Evolutionary conservation across 2,329 filamentous ascomycete species (phyloP).

Genomic region (Cladophialophora chaetospira): DNA sequence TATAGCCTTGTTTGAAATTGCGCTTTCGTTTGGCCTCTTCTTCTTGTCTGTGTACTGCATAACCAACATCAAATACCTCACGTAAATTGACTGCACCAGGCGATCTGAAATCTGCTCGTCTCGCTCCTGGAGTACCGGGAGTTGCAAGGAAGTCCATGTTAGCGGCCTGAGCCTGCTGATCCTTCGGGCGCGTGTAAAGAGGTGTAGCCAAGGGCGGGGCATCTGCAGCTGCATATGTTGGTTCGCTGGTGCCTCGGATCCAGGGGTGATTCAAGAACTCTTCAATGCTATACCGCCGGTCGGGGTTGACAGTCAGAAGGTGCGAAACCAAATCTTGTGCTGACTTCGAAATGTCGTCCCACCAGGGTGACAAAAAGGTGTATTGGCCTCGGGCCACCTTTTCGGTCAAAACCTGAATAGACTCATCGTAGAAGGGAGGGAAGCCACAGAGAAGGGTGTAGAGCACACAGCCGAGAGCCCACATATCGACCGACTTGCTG

Average conservation of each 20-base stretch:
- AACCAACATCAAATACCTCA: slow-evolving; percentile 97
- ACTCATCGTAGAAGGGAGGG: slow-evolving; percentile 95
- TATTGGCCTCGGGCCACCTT: slow-evolving; percentile 97
- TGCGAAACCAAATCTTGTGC: slow-evolving; percentile 94
- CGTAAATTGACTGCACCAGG: slow-evolving; percentile 92
- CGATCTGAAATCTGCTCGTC: slow-evolving; percentile 87
- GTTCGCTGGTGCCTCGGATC: slow-evolving; percentile 73
- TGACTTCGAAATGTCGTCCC: slow-evolving; percentile 95
- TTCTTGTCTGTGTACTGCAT: slow-evolving; percentile 94
- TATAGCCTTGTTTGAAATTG: slow-evolving; percentile 72
- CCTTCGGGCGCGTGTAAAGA: slow-evolving; percentile 60
- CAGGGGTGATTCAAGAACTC: slow-evolving; percentile 95
- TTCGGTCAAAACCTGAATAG: slow-evolving; percentile 92
- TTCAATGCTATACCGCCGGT: slow-evolving; percentile 89
- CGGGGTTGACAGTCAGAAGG: slow-evolving; percentile 88
- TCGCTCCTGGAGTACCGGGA: slow-evolving; percentile 51
- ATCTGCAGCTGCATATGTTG: slow-evolving; percentile 66
- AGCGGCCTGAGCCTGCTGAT: slow-evolving; percentile 48
- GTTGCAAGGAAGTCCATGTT: slow-evolving; percentile 61
- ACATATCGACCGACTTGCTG: slow-evolving; percentile 99
- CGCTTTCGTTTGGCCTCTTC: slow-evolving; percentile 92
- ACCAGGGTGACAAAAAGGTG: slow-evolving; percentile 97
- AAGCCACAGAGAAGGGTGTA: slow-evolving; percentile 98
- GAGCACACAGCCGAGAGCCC: slow-evolving; percentile 93
- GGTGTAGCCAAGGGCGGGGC: slow-evolving; percentile 73